Evolutionary conservation across 1,139 yeast species (phyloP).

Genomic region (Hemisphaericaspora xylanilytica): DNA sequence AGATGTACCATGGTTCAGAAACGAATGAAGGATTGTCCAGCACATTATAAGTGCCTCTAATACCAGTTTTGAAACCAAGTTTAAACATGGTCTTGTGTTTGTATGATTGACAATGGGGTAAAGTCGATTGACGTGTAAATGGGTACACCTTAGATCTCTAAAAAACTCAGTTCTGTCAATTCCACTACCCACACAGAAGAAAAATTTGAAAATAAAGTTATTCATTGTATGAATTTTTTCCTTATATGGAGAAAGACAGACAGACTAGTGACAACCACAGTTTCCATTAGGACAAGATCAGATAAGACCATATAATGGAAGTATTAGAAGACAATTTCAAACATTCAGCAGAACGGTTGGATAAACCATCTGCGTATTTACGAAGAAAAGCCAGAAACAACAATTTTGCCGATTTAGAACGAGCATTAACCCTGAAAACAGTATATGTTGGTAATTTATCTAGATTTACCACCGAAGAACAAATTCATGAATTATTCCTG

Average conservation of each 20-base stretch:
- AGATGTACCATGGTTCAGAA: conserved; percentile 83
- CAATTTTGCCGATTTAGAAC: conserved; percentile 57
- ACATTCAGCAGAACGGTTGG: conserved; percentile 62
- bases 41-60: conserved; percentile 69
- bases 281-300: no score
- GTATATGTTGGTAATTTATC: conserved; percentile 84
- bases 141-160: no score
- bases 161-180: no score
- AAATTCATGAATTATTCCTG: conserved; percentile 78
- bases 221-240: no score
- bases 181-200: no score
- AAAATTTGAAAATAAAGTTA: no score
- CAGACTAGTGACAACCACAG: no score
- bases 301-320: conserved; percentile 43
- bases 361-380: conserved; percentile 74
- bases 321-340: conserved; percentile 55
- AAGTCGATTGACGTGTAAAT: no score
- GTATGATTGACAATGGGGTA: no score
- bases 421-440: conserved; percentile 65
- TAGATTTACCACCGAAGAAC: conserved; percentile 91
- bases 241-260: no score
- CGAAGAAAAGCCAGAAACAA: conserved; percentile 63
- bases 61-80: conserved; percentile 56
- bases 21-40: conserved; percentile 72
- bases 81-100: conserved; percentile 26